Conservation (phyloP, 768 basidiomycete genomes). For the Cystofilobasidium capitatum region DNA sequence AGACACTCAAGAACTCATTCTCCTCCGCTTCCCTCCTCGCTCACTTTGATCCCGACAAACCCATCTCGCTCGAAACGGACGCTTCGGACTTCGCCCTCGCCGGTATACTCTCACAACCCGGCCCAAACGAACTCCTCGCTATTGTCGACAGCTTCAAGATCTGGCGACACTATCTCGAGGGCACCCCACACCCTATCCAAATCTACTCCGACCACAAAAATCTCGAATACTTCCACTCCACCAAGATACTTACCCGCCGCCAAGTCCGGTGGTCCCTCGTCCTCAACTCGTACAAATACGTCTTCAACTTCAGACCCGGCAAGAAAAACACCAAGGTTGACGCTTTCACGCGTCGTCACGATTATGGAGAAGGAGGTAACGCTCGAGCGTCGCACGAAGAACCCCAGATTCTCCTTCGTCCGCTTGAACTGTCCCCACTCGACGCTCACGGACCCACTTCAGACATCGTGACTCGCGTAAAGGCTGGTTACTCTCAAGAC, state of each 20-base stretch:
- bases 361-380: constrained; percentile 11
- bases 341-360: constrained; percentile 6
- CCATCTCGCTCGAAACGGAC: background rate
- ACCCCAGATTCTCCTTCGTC: background rate
- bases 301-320: constrained; percentile 11
- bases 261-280: constrained; percentile 9
- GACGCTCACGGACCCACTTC: background rate
- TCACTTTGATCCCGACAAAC: constrained; percentile 17
- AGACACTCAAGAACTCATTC: constrained; percentile 29
- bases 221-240: constrained; percentile 8
- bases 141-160: constrained; percentile 37
- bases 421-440: background rate
- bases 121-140: constrained; percentile 45
- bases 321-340: background rate
- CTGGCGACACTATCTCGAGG: constrained; percentile 4
- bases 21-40: constrained; percentile 27
- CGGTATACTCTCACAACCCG: background rate
- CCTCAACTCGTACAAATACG: constrained; percentile 6
- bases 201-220: constrained; percentile 11
- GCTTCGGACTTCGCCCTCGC: constrained; percentile 3
- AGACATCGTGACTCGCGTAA: background rate
- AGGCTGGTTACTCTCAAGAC: background rate
- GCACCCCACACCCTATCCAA: background rate
- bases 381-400: background rate
- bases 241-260: constrained; percentile 9